Evolutionary conservation across 306 rosid genomes (phyloP), one percentile per base, ranked within the genome.

Genomic region (Fragaria ananassa): DNA sequence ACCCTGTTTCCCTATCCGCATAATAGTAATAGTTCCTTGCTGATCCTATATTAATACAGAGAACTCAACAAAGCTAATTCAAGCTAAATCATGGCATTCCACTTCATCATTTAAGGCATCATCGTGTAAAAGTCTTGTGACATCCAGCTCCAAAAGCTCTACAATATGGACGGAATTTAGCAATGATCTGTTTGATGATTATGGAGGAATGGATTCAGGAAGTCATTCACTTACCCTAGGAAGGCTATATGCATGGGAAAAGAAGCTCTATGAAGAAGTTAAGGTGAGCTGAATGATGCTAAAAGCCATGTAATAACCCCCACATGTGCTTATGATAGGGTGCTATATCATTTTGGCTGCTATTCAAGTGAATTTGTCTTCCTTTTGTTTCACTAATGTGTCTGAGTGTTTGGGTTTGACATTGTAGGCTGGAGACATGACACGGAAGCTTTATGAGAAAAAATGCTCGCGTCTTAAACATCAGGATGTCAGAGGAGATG

Each of bases 221-320:
- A 91, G 97, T 81, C 99, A 96, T 83, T 89, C 93, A 13, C 88
- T 88, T 27, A 96, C 99, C 23, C 75, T 96, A 4, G 98, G 88
- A 80, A 88, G 99, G 82, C 71, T 95, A 47, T 92, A 89, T 80
- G 98, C 97, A 65, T 95, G 98, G 99, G 99, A 95, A 84, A 92
- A 95, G 90, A 96, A 96, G 77, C 88, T 96, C 65, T 95, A 88
- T 50, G 97, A 96, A 79, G 96, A 92, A 87, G 98, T 96, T 71
- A 96, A 91, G 99, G 99, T 92, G 79, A 72, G 79, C 44, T 82
- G 29, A 34, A 46, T 67, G 44, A 17, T 46, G 42, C 70, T 50
- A 31, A 31, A 31, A 31, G 35, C 35, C 35, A 3, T 31, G 35
- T 31, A 31, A 31, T 31, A 31, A 31, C 35, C 35, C 35, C 35